Percentiles rank a stretch among this genome's conserved stretches.
Evolutionary conservation across 371 early-diverging fungal species (phyloP).

Genomic region (Lichtheimia corymbifera): DNA sequence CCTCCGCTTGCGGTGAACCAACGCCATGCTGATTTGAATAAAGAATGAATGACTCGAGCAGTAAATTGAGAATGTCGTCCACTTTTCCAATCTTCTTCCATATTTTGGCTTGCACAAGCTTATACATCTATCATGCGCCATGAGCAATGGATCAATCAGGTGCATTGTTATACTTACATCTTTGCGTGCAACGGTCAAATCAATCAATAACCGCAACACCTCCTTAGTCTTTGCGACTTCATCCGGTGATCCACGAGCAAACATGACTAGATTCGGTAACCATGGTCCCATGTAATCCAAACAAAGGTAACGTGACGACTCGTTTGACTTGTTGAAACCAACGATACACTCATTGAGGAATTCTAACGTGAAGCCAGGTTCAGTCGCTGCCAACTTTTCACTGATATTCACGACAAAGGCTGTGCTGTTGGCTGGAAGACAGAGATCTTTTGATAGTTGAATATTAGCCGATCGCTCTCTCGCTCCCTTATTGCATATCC

Average conservation of each 20-base stretch:
- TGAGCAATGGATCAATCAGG: slow-evolving; percentile 24
- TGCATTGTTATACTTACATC: slow-evolving; percentile 14
- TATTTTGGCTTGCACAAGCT: slow-evolving; percentile 75
- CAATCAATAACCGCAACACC: slow-evolving; percentile 72
- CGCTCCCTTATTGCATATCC: background rate
- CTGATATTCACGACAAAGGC: slow-evolving; percentile 77
- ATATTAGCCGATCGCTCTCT: background rate
- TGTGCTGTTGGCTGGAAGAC: slow-evolving; percentile 83
- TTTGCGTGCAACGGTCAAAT: slow-evolving; percentile 73
- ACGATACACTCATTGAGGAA: slow-evolving; percentile 82
- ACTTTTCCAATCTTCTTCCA: slow-evolving; percentile 77
- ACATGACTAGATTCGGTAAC: slow-evolving; percentile 73
- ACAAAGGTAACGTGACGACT: slow-evolving; percentile 69
- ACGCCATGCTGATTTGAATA: slow-evolving; percentile 79
- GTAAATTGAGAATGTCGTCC: slow-evolving; percentile 73
- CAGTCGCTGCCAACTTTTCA: slow-evolving; percentile 69
- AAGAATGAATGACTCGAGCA: slow-evolving; percentile 75
- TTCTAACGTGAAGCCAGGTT: slow-evolving; percentile 81
- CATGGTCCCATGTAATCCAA: slow-evolving; percentile 89
- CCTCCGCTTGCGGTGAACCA: slow-evolving; percentile 75
- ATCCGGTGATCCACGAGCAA: slow-evolving; percentile 28
- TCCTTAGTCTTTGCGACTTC: slow-evolving; percentile 59
- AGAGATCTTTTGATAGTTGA: slow-evolving; percentile 57
- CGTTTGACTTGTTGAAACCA: slow-evolving; percentile 73
- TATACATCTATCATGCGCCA: slow-evolving; percentile 52